Percentiles rank a stretch among this genome's conserved stretches.
phyloP scores from a whole-genome alignment of 768 basidiomycete species.

The Kwoniella shandongensis region DNA sequence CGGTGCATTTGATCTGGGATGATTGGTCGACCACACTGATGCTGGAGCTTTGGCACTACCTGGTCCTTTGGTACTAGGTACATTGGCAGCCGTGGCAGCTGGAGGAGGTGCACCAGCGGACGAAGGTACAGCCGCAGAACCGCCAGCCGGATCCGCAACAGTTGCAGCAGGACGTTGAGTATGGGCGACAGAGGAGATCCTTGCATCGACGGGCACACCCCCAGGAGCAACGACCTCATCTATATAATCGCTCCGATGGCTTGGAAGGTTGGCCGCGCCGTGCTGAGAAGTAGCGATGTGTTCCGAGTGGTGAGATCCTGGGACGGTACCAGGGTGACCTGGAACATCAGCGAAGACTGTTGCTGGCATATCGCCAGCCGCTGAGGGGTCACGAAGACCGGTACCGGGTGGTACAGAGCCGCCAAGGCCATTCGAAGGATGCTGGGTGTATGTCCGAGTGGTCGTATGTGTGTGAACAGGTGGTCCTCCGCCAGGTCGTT shows the following conservation, averaged over 20 bases:
- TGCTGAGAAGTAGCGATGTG: slow-evolving; percentile 10
- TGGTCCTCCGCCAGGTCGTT: slow-evolving; percentile 33
- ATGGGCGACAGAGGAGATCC: slow-evolving; percentile 7
- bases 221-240: slow-evolving; percentile 6
- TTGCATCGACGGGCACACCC: slow-evolving; percentile 11
- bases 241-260: slow-evolving; percentile 3
- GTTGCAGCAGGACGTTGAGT: slow-evolving; percentile 5
- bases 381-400: slow-evolving; percentile 4
- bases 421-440: slow-evolving; percentile 7
- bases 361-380: slow-evolving; percentile 4
- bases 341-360: slow-evolving; percentile 11
- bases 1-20: slow-evolving; percentile 19
- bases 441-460: slow-evolving; percentile 35
- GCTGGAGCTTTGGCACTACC: slow-evolving; percentile 1
- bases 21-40: slow-evolving; percentile 20
- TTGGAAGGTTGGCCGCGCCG: slow-evolving; percentile 10
- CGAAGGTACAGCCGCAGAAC: neutral
- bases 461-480: slow-evolving; percentile 41
- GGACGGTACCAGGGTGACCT: neutral
- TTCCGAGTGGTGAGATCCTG: slow-evolving; percentile 11
- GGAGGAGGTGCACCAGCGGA: slow-evolving; percentile 12
- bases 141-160: slow-evolving; percentile 11
- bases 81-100: slow-evolving; percentile 19
- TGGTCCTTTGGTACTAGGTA: slow-evolving; percentile 3
- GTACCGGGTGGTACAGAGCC: neutral